These are phyloP conservation scores for Pythium insidiosum DNA, from an alignment of 352 stramenopile species.

Conservation along the genomic window DNA sequence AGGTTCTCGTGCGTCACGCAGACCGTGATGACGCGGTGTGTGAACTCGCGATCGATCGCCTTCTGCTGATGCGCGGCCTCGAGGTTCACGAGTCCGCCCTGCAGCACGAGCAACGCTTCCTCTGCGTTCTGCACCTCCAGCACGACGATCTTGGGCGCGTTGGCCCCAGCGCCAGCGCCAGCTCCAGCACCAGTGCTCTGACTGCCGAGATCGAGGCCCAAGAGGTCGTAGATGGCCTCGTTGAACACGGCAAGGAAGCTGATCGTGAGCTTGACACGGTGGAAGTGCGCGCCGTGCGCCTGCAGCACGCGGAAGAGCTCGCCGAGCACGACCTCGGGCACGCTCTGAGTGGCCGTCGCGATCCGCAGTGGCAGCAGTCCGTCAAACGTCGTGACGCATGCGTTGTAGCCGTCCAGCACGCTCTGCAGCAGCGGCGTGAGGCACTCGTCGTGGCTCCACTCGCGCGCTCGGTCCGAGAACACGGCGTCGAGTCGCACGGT, in stretches of 20 bases:
- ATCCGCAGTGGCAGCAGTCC: conserved; percentile 23
- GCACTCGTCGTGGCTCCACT: conserved; percentile 50
- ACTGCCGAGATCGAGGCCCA: conserved; percentile 75
- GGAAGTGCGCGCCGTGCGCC: conserved; percentile 25
- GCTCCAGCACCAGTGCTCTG: too few species aligned
- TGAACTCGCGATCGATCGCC: conserved; percentile 19
- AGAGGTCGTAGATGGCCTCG: conserved; percentile 92
- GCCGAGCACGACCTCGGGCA: conserved; percentile 32
- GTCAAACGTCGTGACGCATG: conserved; percentile 54
- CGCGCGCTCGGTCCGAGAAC: conserved; percentile 51
- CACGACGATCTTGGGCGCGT: conserved; percentile 33
- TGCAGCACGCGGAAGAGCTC: conserved; percentile 40
- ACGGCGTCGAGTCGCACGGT: conserved; percentile 47
- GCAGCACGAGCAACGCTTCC: conserved; percentile 53
- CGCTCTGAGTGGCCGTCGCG: conserved; percentile 2
- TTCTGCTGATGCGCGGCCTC: conserved; percentile 14
- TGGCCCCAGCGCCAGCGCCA: conserved; percentile 13
- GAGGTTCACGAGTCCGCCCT: conserved; percentile 40
- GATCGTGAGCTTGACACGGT: conserved; percentile 51
- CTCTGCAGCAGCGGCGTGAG: conserved; percentile 55
- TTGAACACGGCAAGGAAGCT: conserved; percentile 92
- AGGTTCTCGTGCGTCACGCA: conserved; percentile 50
- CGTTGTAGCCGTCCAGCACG: conserved; percentile 57
- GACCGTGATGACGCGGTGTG: conserved; percentile 59
- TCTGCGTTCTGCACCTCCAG: conserved; percentile 58